Evolutionary conservation across 371 early-diverging fungal genomes (phyloP).

Genomic region (Apophysomyces ossiformis): DNA sequence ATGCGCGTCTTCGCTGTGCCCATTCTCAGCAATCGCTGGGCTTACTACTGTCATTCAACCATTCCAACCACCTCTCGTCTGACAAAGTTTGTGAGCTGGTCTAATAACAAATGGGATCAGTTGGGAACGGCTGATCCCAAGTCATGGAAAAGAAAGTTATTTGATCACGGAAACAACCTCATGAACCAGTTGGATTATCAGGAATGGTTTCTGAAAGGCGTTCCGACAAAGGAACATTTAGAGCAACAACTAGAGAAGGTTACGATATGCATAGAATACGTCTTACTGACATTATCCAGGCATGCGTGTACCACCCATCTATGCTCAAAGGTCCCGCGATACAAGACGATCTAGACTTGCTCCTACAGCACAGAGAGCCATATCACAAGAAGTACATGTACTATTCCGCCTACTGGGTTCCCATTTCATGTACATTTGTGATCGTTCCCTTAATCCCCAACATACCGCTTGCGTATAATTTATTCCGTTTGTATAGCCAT

Average conservation of each 20-base stretch:
- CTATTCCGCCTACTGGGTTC: constrained; percentile 73
- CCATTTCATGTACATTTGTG: constrained; percentile 71
- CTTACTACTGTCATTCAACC: constrained; percentile 59
- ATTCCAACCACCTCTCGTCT: constrained; percentile 50
- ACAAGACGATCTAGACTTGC: constrained; percentile 45
- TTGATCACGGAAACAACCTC: constrained; percentile 63
- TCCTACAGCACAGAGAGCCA: constrained; percentile 58
- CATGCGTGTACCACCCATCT: constrained; percentile 51
- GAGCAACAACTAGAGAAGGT: constrained; percentile 48
- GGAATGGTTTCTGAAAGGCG: constrained; percentile 80
- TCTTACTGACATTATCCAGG: constrained; percentile 31
- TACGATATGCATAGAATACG: constrained; percentile 14
- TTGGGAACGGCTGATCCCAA: constrained; percentile 50
- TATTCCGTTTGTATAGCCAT: constrained; percentile 82
- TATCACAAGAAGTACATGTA: constrained; percentile 77
- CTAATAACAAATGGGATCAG: constrained; percentile 68
- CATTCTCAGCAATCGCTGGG: constrained; percentile 50
- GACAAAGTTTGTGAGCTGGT: constrained; percentile 58
- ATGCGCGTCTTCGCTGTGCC: constrained; percentile 55
- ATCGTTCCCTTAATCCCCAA: constrained; percentile 83
- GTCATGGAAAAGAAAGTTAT: constrained; percentile 65
- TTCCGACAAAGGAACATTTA: constrained; percentile 63
- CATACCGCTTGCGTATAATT: constrained; percentile 81
- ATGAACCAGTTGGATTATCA: constrained; percentile 77
- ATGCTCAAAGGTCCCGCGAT: constrained; percentile 39